Evolutionary conservation across 2,329 filamentous ascomycete genomes (phyloP), one percentile per base, ranked within the genome.

Genomic region (Botrytis fragariae): DNA sequence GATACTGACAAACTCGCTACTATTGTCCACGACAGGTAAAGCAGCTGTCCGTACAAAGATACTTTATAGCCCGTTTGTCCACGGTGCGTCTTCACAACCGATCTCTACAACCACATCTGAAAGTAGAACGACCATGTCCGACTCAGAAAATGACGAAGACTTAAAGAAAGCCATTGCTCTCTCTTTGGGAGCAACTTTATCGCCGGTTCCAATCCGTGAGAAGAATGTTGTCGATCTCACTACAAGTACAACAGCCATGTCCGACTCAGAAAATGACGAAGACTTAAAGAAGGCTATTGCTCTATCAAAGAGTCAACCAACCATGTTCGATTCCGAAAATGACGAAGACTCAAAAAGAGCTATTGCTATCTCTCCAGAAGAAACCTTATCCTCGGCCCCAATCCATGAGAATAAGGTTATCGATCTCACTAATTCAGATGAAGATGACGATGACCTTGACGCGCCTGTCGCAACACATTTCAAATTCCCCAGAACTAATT

Each of bases 131-230:
- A 72, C 51, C 35, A 81, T 81, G 80, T 76, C 79, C 20, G 77
- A 81, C 51, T 74, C 73, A 7, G 79, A 80, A 22, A 77, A 62
- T 48, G 79, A 91, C 69, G 87, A 89, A 74, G 88, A 89, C 44
- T 81, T 91, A n/a, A 85, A 85, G 42, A 84, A 84, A 74, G 90
- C 90, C 44, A 90, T 92, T 73, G 88, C 86, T 25, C 81, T 90
- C 42, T 90, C 89, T 14, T 82, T 90, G 60, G 54, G 74, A 74
- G 72, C 76, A 45, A 25, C 20, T 16, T 61, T 25, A 63, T 45
- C 64, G 8, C 65, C 72, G 25, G 61, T 54, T 65, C 14, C n/a
- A 9, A 57, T 29, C 51, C 51, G 5, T 57, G 51, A 57, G 51
- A 57, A 57, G 51, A 54, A 51, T 51, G 48, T 51, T 51, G 48